phyloP scores from a whole-genome alignment of 1,284 basidiomycete species.

The Ceratobasidium sp. region DNA sequence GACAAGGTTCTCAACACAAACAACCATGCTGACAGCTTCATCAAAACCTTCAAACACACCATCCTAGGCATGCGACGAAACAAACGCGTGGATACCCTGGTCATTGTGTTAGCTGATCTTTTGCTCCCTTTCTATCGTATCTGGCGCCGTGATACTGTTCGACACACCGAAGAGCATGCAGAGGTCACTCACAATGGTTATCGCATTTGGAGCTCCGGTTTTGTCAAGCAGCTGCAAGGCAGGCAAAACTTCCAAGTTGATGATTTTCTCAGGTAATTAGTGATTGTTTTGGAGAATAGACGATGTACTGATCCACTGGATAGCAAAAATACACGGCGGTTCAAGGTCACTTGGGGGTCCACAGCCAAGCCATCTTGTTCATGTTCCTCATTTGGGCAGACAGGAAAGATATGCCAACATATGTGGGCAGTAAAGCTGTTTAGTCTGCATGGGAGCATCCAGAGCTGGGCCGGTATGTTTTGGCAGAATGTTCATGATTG shows the following conservation, averaged over 20 bases:
- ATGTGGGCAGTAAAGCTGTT: slow-evolving; percentile 14
- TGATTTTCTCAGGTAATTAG: not conserved
- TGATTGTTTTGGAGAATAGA: not conserved
- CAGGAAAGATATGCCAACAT: slow-evolving; percentile 12
- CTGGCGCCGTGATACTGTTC: not conserved
- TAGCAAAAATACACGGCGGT: not conserved
- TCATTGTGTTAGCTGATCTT: slow-evolving; percentile 9
- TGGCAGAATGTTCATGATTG: not conserved
- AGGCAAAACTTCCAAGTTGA: not conserved
- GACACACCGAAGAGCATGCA: not conserved
- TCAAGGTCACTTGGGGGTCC: slow-evolving; percentile 2
- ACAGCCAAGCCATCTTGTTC: not conserved
- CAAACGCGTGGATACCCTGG: slow-evolving; percentile 12
- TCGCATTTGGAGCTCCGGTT: not conserved
- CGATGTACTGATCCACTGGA: not conserved
- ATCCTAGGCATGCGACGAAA: slow-evolving; percentile 6
- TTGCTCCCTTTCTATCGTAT: not conserved
- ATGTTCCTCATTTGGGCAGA: slow-evolving; percentile 7
- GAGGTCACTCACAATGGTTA: not conserved
- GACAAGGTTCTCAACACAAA: slow-evolving; percentile 1
- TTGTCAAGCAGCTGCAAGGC: slow-evolving; percentile 1
- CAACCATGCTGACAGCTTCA: slow-evolving; percentile 10
- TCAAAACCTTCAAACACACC: slow-evolving; percentile 14
- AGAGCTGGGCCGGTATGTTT: slow-evolving; percentile 7
- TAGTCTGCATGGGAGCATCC: not conserved